Evolutionary conservation across 2,329 filamentous ascomycete species (phyloP), one percentile per base, ranked within the genome.

Genomic region (Calonectria leucothoes): DNA sequence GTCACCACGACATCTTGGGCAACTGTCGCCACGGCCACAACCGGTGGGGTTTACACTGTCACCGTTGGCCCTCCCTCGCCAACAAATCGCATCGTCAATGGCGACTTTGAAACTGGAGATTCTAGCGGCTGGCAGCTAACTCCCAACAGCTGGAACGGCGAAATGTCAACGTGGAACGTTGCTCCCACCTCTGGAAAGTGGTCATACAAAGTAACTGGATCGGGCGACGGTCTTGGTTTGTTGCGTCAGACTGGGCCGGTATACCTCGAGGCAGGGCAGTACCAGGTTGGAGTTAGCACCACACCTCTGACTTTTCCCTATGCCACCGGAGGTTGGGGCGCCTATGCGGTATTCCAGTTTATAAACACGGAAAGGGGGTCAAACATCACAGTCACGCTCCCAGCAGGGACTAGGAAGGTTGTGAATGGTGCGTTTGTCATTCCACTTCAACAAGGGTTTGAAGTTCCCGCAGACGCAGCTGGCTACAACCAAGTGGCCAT

Each of bases 11-110:
- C 74, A 7, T 39, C 20, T n/a, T 75, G 71, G 74, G 14, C 27
- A 33, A 75, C 71, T 20, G 25, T 75, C 52, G 61, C 59, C 27
- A 75, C 71, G n/a, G 74, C 45, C 14, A 74, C 68, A 11, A 72
- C 69, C 4, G 63, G 31, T 6, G 71, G 68, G 4, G n/a, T 69
- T 5, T 25, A 12, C 4, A 75, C 74, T 3, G 71, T 64, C 25
- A 75, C 74, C 7, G 61, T 75, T 23, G 72, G 69, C 5, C 71
- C 74, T 3, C 69, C 69, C 2, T 42, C 48, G 10, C 25, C 33
- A 39, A 63, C 48, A 14, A 72, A 75, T 29, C 71, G 61, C 17
- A 59, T 75, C 20, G 29, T 73, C 4, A 74, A 72, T 20, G 66
- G 69, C 8, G 66, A 72, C n/a, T 75, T 74, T 27, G 67, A 71